phyloP scores from a whole-genome alignment of 352 stramenopile genomes.

The Aphanomyces cochlioides region DNA sequence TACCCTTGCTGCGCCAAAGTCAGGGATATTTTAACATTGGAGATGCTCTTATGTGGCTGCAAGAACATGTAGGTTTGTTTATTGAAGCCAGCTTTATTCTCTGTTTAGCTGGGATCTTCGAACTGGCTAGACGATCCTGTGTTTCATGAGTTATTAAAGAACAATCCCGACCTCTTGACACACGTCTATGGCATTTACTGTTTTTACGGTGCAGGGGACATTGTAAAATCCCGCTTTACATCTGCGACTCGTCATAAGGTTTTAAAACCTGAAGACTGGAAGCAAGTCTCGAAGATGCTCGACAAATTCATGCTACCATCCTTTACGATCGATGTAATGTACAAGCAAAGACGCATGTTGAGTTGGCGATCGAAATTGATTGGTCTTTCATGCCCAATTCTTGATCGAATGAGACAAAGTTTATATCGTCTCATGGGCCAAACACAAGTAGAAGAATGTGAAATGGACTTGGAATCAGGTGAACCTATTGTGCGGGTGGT shows the following conservation, averaged over 20 bases:
- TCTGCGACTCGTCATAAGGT: slow-evolving; percentile 27
- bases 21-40: slow-evolving; percentile 42
- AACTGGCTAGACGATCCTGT: slow-evolving; percentile 51
- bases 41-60: slow-evolving; percentile 57
- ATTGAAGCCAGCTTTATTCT: too few relatives aligned
- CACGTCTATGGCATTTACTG: slow-evolving; percentile 69
- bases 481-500: not conserved
- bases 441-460: slow-evolving; percentile 10
- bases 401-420: not conserved
- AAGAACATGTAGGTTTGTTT: slow-evolving; percentile 43
- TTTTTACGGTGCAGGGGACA: slow-evolving; percentile 59
- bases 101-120: slow-evolving; percentile 1
- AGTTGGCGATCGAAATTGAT: slow-evolving; percentile 39
- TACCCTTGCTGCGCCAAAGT: slow-evolving; percentile 48
- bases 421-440: slow-evolving; percentile 1
- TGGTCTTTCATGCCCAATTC: not conserved
- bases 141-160: slow-evolving; percentile 42
- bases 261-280: slow-evolving; percentile 38
- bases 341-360: slow-evolving; percentile 42
- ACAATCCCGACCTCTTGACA: slow-evolving; percentile 43
- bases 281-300: slow-evolving; percentile 54
- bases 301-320: slow-evolving; percentile 53
- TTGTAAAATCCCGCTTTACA: slow-evolving; percentile 52
- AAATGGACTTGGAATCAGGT: not conserved
- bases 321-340: slow-evolving; percentile 64